Conservation (phyloP, 164 flowering plant species). For the Euptelea pleiosperma region DNA sequence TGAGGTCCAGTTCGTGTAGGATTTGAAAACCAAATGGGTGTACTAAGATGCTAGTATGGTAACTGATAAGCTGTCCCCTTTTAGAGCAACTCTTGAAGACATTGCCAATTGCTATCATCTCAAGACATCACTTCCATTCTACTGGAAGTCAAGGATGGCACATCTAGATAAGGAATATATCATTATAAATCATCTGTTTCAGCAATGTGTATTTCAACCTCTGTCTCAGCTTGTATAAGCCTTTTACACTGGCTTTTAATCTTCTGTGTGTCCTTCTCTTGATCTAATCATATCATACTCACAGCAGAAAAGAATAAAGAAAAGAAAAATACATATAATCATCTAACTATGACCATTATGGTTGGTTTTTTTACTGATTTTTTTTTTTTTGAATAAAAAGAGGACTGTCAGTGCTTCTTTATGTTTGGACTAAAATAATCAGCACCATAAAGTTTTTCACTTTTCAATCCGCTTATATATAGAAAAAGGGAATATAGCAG, state of each 20-base stretch:
- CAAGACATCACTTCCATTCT: not conserved
- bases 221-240: not conserved
- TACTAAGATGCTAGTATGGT: not conserved
- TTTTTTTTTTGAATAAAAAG: not conserved
- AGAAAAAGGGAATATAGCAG: too few species aligned
- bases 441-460: too few species aligned
- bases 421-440: too few species aligned
- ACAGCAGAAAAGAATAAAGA: not conserved
- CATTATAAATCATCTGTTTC: not conserved
- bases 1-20: not conserved
- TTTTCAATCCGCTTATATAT: too few species aligned
- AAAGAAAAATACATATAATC: not conserved
- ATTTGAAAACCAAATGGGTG: conserved; percentile 1
- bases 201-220: not conserved
- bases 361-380: not conserved
- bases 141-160: not conserved
- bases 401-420: not conserved
- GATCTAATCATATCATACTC: not conserved
- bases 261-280: too few species aligned
- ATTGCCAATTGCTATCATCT: not conserved
- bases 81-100: not conserved
- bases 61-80: too few species aligned
- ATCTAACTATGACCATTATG: too few species aligned
- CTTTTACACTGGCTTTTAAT: not conserved
- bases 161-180: not conserved